A percentile compares a stretch with the other conserved stretches of the same genome.
Evolutionary conservation across 2,329 filamentous ascomycete species (phyloP).

Genomic region (Alternaria metachromatica): DNA sequence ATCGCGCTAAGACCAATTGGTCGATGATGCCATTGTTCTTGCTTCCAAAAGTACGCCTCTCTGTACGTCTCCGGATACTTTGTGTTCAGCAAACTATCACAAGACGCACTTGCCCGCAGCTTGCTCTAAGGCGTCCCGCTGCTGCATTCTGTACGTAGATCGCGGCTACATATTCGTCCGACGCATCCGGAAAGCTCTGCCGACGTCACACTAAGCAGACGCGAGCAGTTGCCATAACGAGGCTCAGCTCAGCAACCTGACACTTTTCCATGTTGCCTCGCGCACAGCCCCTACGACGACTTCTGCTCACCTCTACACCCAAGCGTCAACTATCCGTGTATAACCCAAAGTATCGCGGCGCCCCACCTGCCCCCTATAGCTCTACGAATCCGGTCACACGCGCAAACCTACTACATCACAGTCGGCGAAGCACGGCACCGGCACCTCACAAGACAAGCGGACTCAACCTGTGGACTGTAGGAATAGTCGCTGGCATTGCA

Average conservation of each 20-base stretch:
- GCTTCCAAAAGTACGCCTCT: slow-evolving; percentile 2
- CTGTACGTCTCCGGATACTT: background rate
- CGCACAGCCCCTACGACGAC: slow-evolving; percentile 23
- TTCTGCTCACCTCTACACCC: slow-evolving; percentile 3
- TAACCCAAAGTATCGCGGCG: slow-evolving; percentile 18
- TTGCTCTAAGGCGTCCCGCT: background rate
- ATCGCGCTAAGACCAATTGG: slow-evolving; percentile 9
- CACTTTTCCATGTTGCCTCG: slow-evolving; percentile 34
- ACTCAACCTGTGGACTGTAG: slow-evolving; percentile 32
- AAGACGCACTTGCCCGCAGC: background rate
- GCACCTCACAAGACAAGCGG: slow-evolving; percentile 30
- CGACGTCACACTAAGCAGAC: slow-evolving; percentile 12
- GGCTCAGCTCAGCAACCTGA: slow-evolving; percentile 17
- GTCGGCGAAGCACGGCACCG: slow-evolving; percentile 5
- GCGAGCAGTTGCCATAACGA: slow-evolving; percentile 8
- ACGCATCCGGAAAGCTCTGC: slow-evolving; percentile 10
- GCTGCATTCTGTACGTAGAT: slow-evolving; percentile 3
- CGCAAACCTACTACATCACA: slow-evolving; percentile 16
- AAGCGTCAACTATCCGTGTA: slow-evolving; percentile 12
- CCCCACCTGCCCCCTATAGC: slow-evolving; percentile 19
- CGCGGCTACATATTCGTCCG: slow-evolving; percentile 1
- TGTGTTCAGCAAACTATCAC: background rate
- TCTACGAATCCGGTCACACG: slow-evolving; percentile 12
- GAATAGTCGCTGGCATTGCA: slow-evolving; percentile 40
- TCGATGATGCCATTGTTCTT: slow-evolving; percentile 13